Evolutionary conservation across 192 early-diverging fungal species (phyloP), one percentile per base, ranked within the genome.

Genomic region (Coemansia pectinata): DNA sequence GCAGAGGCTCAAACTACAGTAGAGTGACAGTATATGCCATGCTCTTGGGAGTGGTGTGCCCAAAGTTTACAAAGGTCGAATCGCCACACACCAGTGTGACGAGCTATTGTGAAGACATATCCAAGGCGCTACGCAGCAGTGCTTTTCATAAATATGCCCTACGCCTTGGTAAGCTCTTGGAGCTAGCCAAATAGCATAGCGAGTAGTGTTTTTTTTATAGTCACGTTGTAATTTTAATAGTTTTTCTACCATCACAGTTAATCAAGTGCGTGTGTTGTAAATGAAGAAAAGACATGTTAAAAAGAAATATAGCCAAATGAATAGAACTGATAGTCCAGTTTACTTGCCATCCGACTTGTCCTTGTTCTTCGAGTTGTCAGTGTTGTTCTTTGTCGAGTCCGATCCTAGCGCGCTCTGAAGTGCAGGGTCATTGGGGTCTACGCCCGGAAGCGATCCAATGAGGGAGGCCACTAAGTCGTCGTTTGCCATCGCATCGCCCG

Each of bases 401-500:
- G 88, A 78, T 7, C 90, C 78, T 15, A 82, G 57, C 5, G 88
- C 91, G 27, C 86, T 85, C 77, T 91, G 86, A 61, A 96, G 81
- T 48, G 90, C 89, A 27, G 93, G 93, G 77, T 96, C 95, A 60
- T 90, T 88, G 4, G 91, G 79, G 74, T 96, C 91, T 11, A 98
- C 93, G 41, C 96, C 96, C 12, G 94, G 92, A 39, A 98, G 87
- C 21, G 88, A 87, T 11, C 90, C 90, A 3, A 96, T 74, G 11
- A 96, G 88, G n/a, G 86, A 87, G 38, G 82, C 85, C 83, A 94
- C 90, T 73, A 87, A 79, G 57, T 89, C 86, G 19, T 86, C 86
- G 70, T 84, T 83, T 5, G 55, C 55, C 52, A 78, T 67, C 44
- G 76, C 74, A 9, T 67, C 70, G 29, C 75, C 77, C 7, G 75